Evolutionary conservation across 2,329 filamentous ascomycete genomes (phyloP).

Genomic region (Annulohypoxylon truncatum): DNA sequence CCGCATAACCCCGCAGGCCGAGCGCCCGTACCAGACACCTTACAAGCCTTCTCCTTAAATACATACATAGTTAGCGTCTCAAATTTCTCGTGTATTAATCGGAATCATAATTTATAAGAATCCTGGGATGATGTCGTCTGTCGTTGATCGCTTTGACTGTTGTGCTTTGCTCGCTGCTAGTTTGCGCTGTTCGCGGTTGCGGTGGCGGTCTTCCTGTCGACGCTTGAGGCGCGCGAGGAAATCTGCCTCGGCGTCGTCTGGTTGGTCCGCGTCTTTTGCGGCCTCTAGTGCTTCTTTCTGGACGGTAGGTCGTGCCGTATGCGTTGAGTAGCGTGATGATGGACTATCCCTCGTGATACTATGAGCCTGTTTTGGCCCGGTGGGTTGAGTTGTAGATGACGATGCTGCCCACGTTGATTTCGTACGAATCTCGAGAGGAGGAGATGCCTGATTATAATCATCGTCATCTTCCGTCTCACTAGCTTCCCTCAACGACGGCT

Average conservation of each 20-base stretch:
- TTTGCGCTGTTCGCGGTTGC: conserved; percentile 39
- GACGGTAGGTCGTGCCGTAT: not conserved
- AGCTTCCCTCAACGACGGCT: not conserved
- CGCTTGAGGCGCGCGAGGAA: conserved; percentile 43
- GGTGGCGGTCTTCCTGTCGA: conserved; percentile 42
- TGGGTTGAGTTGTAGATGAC: not conserved
- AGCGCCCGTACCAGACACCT: conserved; percentile 79
- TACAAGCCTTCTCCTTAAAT: no score
- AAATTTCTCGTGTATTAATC: no score
- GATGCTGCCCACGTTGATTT: not conserved
- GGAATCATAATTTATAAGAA: no score
- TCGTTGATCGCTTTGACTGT: conserved; percentile 25
- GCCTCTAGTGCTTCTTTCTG: not conserved
- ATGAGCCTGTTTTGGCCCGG: not conserved
- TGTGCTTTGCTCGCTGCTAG: conserved; percentile 29
- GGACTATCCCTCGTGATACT: not conserved
- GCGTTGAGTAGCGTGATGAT: not conserved
- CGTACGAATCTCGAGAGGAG: not conserved
- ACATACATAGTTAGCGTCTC: no score
- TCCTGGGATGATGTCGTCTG: conserved; percentile 43
- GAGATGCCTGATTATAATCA: conserved; percentile 36
- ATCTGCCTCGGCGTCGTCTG: conserved; percentile 37
- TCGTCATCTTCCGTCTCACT: conserved; percentile 32
- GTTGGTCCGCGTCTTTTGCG: conserved; percentile 14
- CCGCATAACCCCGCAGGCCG: conserved; percentile 84